A percentile compares a stretch with the other conserved stretches of the same genome.
Evolutionary conservation across 1,139 yeast genomes (phyloP).

Genomic region (Nadsonia starkeyi-henricii): DNA sequence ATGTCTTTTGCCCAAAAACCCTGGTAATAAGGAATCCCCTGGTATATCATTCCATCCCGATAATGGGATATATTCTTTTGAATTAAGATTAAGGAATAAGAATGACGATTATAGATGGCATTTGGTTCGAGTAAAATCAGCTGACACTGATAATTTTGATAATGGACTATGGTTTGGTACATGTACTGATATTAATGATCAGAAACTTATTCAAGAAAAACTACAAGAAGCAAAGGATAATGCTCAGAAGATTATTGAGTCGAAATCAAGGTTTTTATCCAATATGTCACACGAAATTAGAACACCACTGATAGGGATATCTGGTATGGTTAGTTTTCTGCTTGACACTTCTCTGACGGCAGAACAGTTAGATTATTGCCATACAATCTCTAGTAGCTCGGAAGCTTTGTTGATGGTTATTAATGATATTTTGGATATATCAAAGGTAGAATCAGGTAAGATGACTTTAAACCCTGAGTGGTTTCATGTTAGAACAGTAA

Average conservation of each 20-base stretch:
- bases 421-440: conserved; percentile 69
- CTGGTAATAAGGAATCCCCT: not conserved
- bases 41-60: conserved; percentile 16
- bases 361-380: conserved; percentile 70
- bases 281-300: conserved; percentile 86
- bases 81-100: conserved; percentile 17
- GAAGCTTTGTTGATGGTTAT: conserved; percentile 64
- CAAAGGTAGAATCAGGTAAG: conserved; percentile 74
- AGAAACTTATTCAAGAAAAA: conserved; percentile 35
- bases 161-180: conserved; percentile 23
- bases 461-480: conserved; percentile 72
- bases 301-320: conserved; percentile 83
- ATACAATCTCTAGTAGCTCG: conserved; percentile 66
- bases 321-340: conserved; percentile 92
- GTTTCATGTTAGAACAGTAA: conserved; percentile 60
- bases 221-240: conserved; percentile 76
- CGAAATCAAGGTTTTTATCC: conserved; percentile 81
- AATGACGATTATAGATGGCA: conserved; percentile 22
- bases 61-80: conserved; percentile 17
- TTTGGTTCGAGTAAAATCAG: conserved; percentile 17
- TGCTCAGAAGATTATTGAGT: conserved; percentile 86
- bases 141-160: conserved; percentile 11
- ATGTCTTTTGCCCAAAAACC: not conserved
- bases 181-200: conserved; percentile 23
- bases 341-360: conserved; percentile 66